phyloP scores from a whole-genome alignment of 108 stramenopile species.

The Nannochloropsis salina region DNA sequence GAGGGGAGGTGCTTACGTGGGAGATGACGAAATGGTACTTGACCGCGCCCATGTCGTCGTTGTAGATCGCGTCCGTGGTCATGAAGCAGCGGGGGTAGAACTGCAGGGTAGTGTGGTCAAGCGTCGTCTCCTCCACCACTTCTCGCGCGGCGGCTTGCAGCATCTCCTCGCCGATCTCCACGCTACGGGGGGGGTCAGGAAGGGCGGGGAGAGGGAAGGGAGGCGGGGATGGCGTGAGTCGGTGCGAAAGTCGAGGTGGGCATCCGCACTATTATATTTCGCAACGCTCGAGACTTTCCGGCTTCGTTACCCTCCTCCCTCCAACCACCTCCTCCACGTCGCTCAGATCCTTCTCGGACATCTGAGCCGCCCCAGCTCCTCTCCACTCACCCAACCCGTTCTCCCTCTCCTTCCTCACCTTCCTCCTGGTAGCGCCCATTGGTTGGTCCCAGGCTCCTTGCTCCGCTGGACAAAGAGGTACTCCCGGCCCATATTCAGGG shows the following conservation, averaged over 20 bases:
- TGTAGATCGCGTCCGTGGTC: neutral
- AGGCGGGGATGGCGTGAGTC: neutral
- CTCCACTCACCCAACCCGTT: neutral
- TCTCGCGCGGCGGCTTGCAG: neutral
- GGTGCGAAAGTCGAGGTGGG: neutral
- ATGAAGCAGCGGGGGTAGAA: neutral
- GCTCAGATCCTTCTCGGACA: too few species aligned
- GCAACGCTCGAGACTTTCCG: neutral
- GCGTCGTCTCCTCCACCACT: neutral
- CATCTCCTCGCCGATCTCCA: slow-evolving; percentile 15
- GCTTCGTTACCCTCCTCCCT: neutral
- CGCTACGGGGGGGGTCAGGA: neutral
- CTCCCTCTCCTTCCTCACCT: neutral
- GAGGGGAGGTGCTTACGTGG: neutral
- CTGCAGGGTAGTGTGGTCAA: neutral
- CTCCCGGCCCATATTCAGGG: neutral
- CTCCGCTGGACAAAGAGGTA: slow-evolving; percentile 13
- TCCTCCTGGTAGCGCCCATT: slow-evolving; percentile 2
- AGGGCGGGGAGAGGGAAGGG: neutral
- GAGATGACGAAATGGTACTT: slow-evolving; percentile 8
- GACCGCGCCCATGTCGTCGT: neutral
- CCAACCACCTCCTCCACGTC: neutral
- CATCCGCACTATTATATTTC: neutral
- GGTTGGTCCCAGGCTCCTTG: slow-evolving; percentile 5
- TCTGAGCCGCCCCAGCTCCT: too few species aligned